Evolutionary conservation across 495 filamentous ascomycete genomes (phyloP).

Genomic region (Talaromyces thailandensis): DNA sequence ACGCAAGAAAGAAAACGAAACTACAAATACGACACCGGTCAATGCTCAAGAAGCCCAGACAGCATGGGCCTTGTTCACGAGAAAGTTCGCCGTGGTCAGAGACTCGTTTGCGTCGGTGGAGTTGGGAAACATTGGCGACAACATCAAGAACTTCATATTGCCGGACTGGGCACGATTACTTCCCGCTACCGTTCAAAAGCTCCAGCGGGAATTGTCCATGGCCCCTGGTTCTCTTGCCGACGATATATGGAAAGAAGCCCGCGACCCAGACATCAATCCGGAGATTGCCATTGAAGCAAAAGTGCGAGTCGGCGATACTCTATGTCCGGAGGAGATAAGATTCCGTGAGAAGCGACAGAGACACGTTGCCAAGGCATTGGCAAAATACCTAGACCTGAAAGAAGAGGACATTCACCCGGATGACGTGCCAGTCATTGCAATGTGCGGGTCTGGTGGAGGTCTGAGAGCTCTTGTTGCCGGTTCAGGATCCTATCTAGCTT

Average conservation of each 20-base stretch:
- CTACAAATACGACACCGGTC: not conserved
- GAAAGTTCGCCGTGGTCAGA: slow-evolving; percentile 44
- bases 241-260: slow-evolving; percentile 87
- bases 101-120: slow-evolving; percentile 46
- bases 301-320: slow-evolving; percentile 72
- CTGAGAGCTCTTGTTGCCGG: slow-evolving; percentile 84
- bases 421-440: slow-evolving; percentile 84
- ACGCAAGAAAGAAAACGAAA: slow-evolving; percentile 6
- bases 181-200: slow-evolving; percentile 69
- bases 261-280: slow-evolving; percentile 71
- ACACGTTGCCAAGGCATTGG: slow-evolving; percentile 60
- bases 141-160: slow-evolving; percentile 58
- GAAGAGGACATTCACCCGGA: slow-evolving; percentile 80
- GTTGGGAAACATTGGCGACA: slow-evolving; percentile 53
- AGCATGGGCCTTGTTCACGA: slow-evolving; percentile 52
- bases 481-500: slow-evolving; percentile 69
- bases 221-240: slow-evolving; percentile 77
- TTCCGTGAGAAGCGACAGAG: slow-evolving; percentile 59
- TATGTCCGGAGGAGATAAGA: slow-evolving; percentile 73
- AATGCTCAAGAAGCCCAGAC: slow-evolving; percentile 23
- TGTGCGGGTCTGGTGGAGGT: slow-evolving; percentile 90
- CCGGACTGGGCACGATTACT: slow-evolving; percentile 75
- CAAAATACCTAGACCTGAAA: slow-evolving; percentile 67
- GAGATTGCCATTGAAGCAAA: slow-evolving; percentile 72
- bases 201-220: slow-evolving; percentile 82